These are phyloP conservation scores for Lodderomyces jiufengensis DNA, from an alignment of 1,139 yeast genomes.

Conservation along the genomic window DNA sequence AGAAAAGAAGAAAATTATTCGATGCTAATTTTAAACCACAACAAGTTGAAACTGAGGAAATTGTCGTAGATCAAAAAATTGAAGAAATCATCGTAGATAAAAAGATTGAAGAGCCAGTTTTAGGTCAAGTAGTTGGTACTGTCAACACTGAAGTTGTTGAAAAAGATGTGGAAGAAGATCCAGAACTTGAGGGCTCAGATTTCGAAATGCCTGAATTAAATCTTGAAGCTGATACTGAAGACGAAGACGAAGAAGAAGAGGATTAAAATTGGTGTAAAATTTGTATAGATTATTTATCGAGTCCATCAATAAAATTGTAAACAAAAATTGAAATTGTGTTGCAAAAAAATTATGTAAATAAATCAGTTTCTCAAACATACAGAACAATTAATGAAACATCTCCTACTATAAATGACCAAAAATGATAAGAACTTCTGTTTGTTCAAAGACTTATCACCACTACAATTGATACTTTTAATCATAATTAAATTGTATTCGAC, in stretches of 20 bases:
- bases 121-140: conserved; percentile 1
- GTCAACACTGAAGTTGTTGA: conserved; percentile 5
- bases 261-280: too few relatives aligned
- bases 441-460: conserved; percentile 4
- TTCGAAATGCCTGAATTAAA: conserved; percentile 55
- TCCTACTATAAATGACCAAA: not conserved
- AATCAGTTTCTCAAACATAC: too few relatives aligned
- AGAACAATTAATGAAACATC: too few relatives aligned
- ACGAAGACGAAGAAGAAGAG: conserved; percentile 7
- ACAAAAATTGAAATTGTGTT: too few relatives aligned
- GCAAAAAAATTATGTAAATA: too few relatives aligned
- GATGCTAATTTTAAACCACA: conserved; percentile 14
- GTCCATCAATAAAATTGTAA: too few relatives aligned
- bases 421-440: conserved; percentile 1
- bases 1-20: conserved; percentile 20
- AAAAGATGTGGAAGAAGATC: not conserved
- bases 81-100: conserved; percentile 1
- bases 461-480: conserved; percentile 1
- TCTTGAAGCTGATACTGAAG: conserved; percentile 10
- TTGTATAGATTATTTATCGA: too few relatives aligned
- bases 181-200: conserved; percentile 38
- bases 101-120: conserved; percentile 3
- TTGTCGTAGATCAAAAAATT: conserved; percentile 3
- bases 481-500: conserved; percentile 1
- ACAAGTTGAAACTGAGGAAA: conserved; percentile 9